Evolutionary conservation across 208 protist species (phyloP), one percentile per base, ranked within the genome.

Genomic region (Trypanosoma scelopori): DNA sequence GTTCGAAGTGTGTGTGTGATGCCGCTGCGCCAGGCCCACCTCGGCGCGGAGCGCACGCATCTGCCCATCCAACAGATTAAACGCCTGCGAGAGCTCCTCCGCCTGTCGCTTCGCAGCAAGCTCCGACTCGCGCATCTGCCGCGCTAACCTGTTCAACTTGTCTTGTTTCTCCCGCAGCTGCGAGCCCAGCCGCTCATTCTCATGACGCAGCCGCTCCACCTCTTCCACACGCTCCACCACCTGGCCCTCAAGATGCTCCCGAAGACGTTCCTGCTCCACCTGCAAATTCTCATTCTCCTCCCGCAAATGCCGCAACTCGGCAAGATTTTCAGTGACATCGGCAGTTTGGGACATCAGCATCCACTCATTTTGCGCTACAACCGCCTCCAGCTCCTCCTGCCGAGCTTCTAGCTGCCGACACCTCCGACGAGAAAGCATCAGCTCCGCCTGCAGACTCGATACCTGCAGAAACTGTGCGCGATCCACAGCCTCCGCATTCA

Each of bases 381-480:
- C 41, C 41, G 69, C 39, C 5, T 64, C 62, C 22, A 89, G 61
- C 13, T 70, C 62, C 22, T 72, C 65, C 56, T 89, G 71, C 30
- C 62, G 56, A 9, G 46, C 45, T 56, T 85, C 79, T 25, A 84
- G 55, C 18, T 78, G 74, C 15, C 75, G 73, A 15, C 76, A 73
- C n/a, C 69, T 71, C 3, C 63, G 72, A 1, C 82, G 77, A 12
- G 51, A 73, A n/a, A 79, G 46, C 42, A 84, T 45, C 11, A 87
- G 72, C 47, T 87, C 82, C n/a, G 66, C 74, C 55, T 87, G 82
- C 13, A 87, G 60, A 57, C 75, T 76, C 6, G 75, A 79, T 42
- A 87, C 81, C 49, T 84, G 77, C 16, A 87, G 62, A 55, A 84
- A 69, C 27, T 87, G 74, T 12, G 82, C 68, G 18, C 76, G 62